Percentiles rank a stretch among this genome's conserved stretches.
Evolutionary conservation across 768 basidiomycete genomes (phyloP).

Genomic region (Suillus alpinus): DNA sequence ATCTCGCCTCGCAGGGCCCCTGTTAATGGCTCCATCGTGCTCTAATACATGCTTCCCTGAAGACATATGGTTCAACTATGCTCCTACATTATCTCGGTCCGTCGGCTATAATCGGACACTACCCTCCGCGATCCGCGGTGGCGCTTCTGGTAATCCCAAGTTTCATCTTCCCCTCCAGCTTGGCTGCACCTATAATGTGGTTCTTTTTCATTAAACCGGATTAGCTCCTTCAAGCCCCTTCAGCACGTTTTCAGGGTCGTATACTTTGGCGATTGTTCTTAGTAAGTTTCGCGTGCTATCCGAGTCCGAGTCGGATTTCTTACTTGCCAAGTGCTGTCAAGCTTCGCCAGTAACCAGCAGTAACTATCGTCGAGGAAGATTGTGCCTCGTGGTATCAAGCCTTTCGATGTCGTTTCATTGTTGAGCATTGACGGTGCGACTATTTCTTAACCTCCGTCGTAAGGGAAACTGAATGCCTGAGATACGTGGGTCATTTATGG

Average conservation of each 20-base stretch:
- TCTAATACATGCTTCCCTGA: not conserved
- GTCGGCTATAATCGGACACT: not conserved
- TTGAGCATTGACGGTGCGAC: not conserved
- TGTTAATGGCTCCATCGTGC: not conserved
- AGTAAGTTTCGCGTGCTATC: not conserved
- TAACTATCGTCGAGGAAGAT: not conserved
- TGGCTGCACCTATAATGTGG: not conserved
- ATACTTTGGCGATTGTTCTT: not conserved
- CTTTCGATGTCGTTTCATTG: not conserved
- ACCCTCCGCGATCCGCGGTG: too few relatives aligned
- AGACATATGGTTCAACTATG: not conserved
- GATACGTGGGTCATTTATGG: not conserved
- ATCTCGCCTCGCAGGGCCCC: not conserved
- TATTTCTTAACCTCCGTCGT: not conserved
- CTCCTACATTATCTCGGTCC: not conserved
- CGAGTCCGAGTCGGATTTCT: not conserved
- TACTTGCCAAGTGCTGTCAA: not conserved
- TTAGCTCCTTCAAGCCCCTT: not conserved
- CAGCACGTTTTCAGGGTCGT: constrained; percentile 2
- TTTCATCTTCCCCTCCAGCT: too few relatives aligned
- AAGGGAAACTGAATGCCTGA: not conserved
- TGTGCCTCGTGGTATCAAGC: not conserved
- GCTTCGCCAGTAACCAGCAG: not conserved
- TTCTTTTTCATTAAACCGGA: not conserved
- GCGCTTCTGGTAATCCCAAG: not conserved